These are phyloP conservation scores for Russula emetica DNA, from an alignment of 768 basidiomycete species.

Conservation along the genomic window DNA sequence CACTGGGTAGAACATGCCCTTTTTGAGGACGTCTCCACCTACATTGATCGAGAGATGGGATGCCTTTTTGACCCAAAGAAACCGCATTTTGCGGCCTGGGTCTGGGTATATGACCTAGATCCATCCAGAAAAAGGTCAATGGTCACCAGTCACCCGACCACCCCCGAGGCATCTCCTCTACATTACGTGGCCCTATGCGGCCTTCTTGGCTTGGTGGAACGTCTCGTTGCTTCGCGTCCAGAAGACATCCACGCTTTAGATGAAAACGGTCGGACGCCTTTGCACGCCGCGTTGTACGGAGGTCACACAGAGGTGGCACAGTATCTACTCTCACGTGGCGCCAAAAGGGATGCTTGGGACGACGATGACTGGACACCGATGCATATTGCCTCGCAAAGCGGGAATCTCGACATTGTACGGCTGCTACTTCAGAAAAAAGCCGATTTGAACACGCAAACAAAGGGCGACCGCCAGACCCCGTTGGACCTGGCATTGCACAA, in stretches of 20 bases:
- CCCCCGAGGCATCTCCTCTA: background rate
- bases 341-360: background rate
- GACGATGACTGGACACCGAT: background rate
- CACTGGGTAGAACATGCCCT: slow-evolving; percentile 12
- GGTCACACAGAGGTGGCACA: slow-evolving; percentile 4
- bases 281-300: background rate
- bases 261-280: background rate
- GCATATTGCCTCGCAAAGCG: slow-evolving; percentile 1
- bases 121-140: background rate
- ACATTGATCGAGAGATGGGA: background rate
- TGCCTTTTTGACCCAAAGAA: slow-evolving; percentile 1
- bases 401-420: slow-evolving; percentile 5
- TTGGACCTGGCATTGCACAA: slow-evolving; percentile 5
- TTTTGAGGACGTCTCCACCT: background rate
- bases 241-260: background rate
- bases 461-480: background rate
- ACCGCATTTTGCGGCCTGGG: slow-evolving; percentile 10
- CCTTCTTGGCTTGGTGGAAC: background rate
- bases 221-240: background rate
- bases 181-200: slow-evolving; percentile 2
- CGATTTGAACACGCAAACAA: slow-evolving; percentile 1
- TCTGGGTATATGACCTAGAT: slow-evolving; percentile 4
- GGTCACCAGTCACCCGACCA: background rate
- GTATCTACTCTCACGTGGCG: background rate
- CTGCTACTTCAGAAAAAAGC: background rate